Percentiles rank a stretch among this genome's conserved stretches.
Conservation (phyloP, 768 basidiomycete genomes). For the Calocera viscosa region DNA sequence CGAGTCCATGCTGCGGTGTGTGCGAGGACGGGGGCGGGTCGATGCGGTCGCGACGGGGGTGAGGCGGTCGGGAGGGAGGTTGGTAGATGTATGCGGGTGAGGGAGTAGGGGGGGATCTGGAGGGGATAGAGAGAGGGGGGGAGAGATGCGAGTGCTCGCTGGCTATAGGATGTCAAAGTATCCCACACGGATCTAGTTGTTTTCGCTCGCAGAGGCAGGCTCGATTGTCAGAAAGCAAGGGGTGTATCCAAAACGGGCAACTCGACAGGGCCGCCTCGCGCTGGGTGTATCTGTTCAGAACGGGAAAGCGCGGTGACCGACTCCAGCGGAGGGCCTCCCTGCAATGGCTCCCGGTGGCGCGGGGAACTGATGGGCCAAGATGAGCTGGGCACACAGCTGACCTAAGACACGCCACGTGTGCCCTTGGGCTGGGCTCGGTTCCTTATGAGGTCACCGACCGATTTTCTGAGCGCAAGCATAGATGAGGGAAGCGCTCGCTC, state of each 20-base stretch:
- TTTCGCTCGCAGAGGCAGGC: neutral
- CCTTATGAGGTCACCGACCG: neutral
- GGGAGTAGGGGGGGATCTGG: neutral
- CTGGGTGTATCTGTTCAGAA: too few species aligned
- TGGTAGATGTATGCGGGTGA: neutral
- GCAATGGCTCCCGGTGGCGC: neutral
- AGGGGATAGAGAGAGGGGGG: neutral
- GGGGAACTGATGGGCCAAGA: neutral
- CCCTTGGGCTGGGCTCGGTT: neutral
- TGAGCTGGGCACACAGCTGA: neutral
- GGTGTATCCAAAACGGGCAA: neutral
- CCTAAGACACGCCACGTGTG: neutral
- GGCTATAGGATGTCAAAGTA: neutral
- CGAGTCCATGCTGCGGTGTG: neutral
- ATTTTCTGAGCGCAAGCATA: neutral
- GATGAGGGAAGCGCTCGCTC: neutral
- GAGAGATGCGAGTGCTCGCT: neutral
- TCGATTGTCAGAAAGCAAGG: neutral
- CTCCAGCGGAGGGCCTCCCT: neutral
- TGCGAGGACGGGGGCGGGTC: too few species aligned
- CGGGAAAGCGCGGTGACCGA: too few species aligned
- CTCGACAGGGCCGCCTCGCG: too few species aligned
- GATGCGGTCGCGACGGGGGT: neutral
- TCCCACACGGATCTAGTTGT: neutral
- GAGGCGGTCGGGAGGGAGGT: neutral